Evolutionary conservation across 1,284 basidiomycete genomes (phyloP), one percentile per base, ranked within the genome.

Genomic region (Ustilago lituana): DNA sequence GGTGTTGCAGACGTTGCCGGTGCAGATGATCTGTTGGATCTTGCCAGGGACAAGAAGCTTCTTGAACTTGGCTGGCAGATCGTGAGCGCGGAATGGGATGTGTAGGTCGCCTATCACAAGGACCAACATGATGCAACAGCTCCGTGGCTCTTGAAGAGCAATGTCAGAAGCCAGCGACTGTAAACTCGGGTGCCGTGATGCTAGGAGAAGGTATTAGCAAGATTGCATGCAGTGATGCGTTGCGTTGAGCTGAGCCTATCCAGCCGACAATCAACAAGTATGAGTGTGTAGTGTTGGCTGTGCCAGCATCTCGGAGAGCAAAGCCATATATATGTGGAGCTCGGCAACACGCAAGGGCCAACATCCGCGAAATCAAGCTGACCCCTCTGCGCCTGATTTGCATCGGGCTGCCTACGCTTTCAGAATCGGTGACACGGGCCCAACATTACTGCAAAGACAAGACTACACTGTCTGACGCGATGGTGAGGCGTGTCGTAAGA

Each of bases 21-120:
- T 98, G 82, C 94, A 96, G 29, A 98, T 87, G 66, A 98, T 96
- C 84, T 98, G 95, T 70, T 95, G 92, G 36, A 98, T 98, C 85
- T 98, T 98, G 32, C 96, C 95, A 10, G 95, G 84, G 7, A 87
- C 93, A 0, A 98, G 86, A 0, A 98, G 89, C 82, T 98, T 97
- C 84, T 95, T 95, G 85, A 98, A 98, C 84, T 98, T 98, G 19
- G 88, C 86, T 0, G 95, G 94, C 5, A 98, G 87, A 81, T 97
- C 95, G 81, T 95, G 92, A 2, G 87, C 86, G 12, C 79, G 64
- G 46, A 70, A 74, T 11, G 80, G 79, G 19, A 82, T 62, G 45
- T 80, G 76, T 12, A 82, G 66, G 49, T 82, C 80, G 24, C 77
- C 77, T 17, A 79, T 78, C 14, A 78, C 77, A 23, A 79, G 63